Percentiles rank a stretch among this genome's conserved stretches.
Conservation (phyloP, 2,329 filamentous ascomycete genomes). For the Fusarium hainanense region DNA sequence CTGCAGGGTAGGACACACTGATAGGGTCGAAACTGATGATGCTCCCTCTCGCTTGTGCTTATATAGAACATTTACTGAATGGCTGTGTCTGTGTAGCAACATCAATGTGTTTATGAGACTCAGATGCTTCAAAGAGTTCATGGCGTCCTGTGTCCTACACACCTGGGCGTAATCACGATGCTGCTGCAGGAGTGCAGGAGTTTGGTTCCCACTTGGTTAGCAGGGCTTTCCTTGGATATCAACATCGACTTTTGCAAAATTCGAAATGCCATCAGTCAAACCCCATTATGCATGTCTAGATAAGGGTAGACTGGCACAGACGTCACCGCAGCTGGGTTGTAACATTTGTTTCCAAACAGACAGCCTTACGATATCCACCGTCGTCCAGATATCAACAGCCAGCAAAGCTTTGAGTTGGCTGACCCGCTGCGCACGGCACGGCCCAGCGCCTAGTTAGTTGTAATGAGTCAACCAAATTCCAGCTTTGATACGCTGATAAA, state of each 20-base stretch:
- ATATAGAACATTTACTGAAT: slow-evolving; percentile 22
- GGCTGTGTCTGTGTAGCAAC: slow-evolving; percentile 8
- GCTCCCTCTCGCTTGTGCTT: not conserved
- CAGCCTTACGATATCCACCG: not conserved
- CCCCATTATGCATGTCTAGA: not conserved
- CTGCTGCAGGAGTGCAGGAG: not conserved
- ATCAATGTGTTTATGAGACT: slow-evolving; percentile 5
- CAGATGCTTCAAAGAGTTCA: slow-evolving; percentile 12
- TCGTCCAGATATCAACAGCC: slow-evolving; percentile 4
- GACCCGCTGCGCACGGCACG: slow-evolving; percentile 19
- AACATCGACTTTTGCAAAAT: slow-evolving; percentile 3
- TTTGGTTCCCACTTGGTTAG: not conserved
- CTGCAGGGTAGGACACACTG: slow-evolving; percentile 27
- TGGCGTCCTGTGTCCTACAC: slow-evolving; percentile 7
- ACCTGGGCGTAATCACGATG: not conserved
- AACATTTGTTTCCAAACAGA: not conserved
- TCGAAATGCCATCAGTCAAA: slow-evolving; percentile 1
- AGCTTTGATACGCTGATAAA: slow-evolving; percentile 1
- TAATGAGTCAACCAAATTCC: slow-evolving; percentile 20
- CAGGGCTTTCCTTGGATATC: slow-evolving; percentile 7
- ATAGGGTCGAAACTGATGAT: slow-evolving; percentile 4
- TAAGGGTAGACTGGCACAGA: not conserved
- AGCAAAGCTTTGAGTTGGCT: slow-evolving; percentile 36
- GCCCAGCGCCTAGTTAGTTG: slow-evolving; percentile 1
- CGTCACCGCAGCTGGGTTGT: slow-evolving; percentile 1